These are phyloP conservation scores for Epicoccum sorghinum DNA, from an alignment of 2,329 filamentous ascomycete genomes.

Conservation along the genomic window DNA sequence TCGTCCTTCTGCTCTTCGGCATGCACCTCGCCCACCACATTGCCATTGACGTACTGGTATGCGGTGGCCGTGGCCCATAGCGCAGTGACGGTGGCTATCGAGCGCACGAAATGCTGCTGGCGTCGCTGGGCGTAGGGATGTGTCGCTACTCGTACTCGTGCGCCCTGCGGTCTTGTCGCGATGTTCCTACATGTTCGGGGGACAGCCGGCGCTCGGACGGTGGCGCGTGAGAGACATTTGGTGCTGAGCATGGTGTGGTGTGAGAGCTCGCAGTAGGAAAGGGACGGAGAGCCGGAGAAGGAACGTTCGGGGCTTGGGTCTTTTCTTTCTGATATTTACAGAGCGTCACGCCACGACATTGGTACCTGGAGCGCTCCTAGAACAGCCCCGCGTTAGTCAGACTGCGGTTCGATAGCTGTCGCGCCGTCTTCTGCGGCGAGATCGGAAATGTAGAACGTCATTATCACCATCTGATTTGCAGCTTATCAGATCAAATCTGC, in stretches of 20 bases:
- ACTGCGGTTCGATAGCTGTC: slow-evolving; percentile 17
- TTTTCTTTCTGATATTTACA: background rate
- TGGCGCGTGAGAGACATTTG: slow-evolving; percentile 39
- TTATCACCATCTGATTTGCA: slow-evolving; percentile 10
- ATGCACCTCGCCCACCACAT: slow-evolving; percentile 49
- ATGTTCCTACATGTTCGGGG: slow-evolving; percentile 37
- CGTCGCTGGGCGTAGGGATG: slow-evolving; percentile 52
- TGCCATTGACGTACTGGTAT: slow-evolving; percentile 53
- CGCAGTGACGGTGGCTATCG: slow-evolving; percentile 49
- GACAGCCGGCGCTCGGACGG: slow-evolving; percentile 30
- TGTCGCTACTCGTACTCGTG: slow-evolving; percentile 33
- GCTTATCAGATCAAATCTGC: slow-evolving; percentile 14
- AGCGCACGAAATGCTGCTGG: slow-evolving; percentile 54
- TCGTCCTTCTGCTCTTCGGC: slow-evolving; percentile 58
- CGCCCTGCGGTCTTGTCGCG: slow-evolving; percentile 22
- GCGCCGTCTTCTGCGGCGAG: slow-evolving; percentile 8
- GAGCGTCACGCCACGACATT: background rate
- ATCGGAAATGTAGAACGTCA: slow-evolving; percentile 27
- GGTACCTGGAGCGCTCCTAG: background rate
- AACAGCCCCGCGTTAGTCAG: slow-evolving; percentile 11
- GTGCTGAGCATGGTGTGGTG: slow-evolving; percentile 39
- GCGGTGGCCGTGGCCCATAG: slow-evolving; percentile 53
- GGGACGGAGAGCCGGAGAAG: background rate
- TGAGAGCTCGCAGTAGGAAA: background rate
- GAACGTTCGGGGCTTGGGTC: background rate